Evolutionary conservation across 495 filamentous ascomycete genomes (phyloP).

Genomic region (Parathielavia hyrcaniae): DNA sequence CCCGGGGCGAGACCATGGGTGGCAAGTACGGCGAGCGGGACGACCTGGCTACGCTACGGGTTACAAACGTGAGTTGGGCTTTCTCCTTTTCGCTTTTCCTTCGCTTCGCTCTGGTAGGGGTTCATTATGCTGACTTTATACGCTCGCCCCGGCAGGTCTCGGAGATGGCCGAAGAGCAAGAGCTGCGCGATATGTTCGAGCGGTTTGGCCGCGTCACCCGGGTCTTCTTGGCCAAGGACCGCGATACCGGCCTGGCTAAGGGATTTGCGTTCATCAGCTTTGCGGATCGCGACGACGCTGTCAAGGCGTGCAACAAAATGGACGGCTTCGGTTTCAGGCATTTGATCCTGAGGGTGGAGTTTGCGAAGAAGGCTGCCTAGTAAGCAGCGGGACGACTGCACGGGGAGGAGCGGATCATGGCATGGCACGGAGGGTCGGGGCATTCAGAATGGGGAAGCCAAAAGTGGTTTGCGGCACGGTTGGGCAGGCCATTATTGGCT

Average conservation of each 20-base stretch:
- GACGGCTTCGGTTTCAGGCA: constrained; percentile 94
- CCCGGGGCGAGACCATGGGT: constrained; percentile 78
- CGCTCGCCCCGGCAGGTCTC: constrained; percentile 56
- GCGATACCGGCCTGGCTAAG: constrained; percentile 90
- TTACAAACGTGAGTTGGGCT: constrained; percentile 87
- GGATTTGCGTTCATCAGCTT: constrained; percentile 98
- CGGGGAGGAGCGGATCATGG: not conserved
- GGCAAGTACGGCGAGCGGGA: constrained; percentile 87
- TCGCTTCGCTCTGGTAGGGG: constrained; percentile 2
- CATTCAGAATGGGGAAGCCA: constrained; percentile 8
- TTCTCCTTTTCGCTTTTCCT: constrained; percentile 40
- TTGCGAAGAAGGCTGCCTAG: constrained; percentile 71
- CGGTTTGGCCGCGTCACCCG: constrained; percentile 92
- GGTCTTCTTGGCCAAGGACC: constrained; percentile 94
- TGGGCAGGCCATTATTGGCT: not conserved
- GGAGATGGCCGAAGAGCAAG: constrained; percentile 91
- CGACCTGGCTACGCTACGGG: constrained; percentile 89
- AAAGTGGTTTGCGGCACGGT: not conserved
- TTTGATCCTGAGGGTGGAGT: constrained; percentile 84
- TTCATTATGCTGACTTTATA: constrained; percentile 10
- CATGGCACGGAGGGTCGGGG: not conserved
- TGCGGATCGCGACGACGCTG: constrained; percentile 78
- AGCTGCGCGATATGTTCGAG: constrained; percentile 96
- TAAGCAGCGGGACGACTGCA: not conserved
- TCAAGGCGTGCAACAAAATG: constrained; percentile 91